Evolutionary conservation across 345 rosid species (phyloP).

Genomic region (Rhizophora mangle): DNA sequence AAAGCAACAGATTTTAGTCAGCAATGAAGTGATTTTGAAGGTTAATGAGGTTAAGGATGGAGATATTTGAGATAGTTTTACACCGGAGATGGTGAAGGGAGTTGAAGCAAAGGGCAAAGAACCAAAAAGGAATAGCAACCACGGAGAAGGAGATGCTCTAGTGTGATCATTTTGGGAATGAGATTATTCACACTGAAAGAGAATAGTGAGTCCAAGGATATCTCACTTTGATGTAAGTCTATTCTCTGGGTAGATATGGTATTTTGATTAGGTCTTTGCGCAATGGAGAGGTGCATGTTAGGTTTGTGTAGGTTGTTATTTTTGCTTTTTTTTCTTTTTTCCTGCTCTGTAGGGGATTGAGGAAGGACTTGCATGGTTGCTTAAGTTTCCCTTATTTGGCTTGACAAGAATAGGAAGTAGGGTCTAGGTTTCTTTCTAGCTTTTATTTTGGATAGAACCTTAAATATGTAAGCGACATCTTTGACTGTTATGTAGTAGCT

Average conservation of each 20-base stretch:
- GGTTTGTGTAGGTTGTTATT: not conserved
- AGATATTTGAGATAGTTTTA: not conserved
- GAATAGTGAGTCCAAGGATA: conserved; percentile 14
- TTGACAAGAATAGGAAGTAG: conserved; percentile 17
- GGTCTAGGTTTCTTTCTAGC: not conserved
- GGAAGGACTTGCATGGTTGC: not conserved
- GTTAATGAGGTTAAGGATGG: conserved; percentile 9
- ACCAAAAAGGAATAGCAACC: not conserved
- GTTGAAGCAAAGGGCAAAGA: conserved; percentile 21
- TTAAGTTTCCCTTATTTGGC: conserved; percentile 11
- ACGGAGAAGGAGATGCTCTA: not conserved
- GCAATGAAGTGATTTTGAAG: conserved; percentile 1
- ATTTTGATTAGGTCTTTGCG: conserved; percentile 12
- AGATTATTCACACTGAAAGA: conserved; percentile 6
- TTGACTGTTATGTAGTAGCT: conserved; percentile 9
- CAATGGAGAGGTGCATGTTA: conserved; percentile 2
- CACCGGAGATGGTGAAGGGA: conserved; percentile 10
- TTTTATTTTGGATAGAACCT: conserved; percentile 12
- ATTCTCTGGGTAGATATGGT: conserved; percentile 28
- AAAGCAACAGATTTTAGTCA: not conserved
- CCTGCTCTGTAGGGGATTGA: conserved; percentile 12
- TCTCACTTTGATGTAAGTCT: conserved; percentile 28
- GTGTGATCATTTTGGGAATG: not conserved
- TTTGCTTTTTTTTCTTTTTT: conserved; percentile 9
- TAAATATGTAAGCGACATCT: conserved; percentile 16